phyloP scores from a whole-genome alignment of 345 rosid genomes.

The Citrus unshiu region DNA sequence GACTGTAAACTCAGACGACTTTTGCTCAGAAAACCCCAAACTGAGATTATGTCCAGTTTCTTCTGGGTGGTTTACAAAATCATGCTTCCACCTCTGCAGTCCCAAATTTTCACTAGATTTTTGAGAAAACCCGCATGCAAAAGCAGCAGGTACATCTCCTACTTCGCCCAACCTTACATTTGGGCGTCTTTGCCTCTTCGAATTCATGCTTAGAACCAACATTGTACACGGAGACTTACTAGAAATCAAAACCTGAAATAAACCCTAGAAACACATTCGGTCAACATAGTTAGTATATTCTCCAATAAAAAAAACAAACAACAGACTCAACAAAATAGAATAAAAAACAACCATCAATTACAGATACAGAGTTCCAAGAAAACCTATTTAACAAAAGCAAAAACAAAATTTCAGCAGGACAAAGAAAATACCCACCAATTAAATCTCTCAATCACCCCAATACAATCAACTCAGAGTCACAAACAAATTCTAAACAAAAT shows the following conservation, averaged over 20 bases:
- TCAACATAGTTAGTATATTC: not conserved
- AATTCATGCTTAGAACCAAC: conserved; percentile 49
- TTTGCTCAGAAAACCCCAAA: conserved; percentile 15
- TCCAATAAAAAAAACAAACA: not conserved
- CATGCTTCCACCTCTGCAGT: conserved; percentile 29
- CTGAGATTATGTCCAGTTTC: conserved; percentile 9
- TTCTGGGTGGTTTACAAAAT: conserved; percentile 12
- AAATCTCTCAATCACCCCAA: conserved; percentile 6
- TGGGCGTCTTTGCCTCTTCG: conserved; percentile 53
- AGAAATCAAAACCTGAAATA: conserved; percentile 17
- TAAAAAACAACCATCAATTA: not conserved
- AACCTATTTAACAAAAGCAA: not conserved
- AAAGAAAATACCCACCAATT: conserved; percentile 3
- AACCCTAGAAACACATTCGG: conserved; percentile 15
- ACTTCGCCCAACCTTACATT: conserved; percentile 59
- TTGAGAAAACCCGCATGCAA: conserved; percentile 45
- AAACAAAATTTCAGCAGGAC: not conserved
- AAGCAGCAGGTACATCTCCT: conserved; percentile 58
- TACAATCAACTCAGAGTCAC: not conserved
- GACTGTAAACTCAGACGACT: conserved; percentile 15
- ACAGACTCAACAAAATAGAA: not conserved
- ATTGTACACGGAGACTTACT: conserved; percentile 22
- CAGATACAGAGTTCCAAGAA: not conserved
- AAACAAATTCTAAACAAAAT: not conserved
- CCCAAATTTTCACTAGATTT: conserved; percentile 20